Evolutionary conservation across 176 grass and related monocot species (phyloP).

Genomic region (Eremochloa ophiuroides): DNA sequence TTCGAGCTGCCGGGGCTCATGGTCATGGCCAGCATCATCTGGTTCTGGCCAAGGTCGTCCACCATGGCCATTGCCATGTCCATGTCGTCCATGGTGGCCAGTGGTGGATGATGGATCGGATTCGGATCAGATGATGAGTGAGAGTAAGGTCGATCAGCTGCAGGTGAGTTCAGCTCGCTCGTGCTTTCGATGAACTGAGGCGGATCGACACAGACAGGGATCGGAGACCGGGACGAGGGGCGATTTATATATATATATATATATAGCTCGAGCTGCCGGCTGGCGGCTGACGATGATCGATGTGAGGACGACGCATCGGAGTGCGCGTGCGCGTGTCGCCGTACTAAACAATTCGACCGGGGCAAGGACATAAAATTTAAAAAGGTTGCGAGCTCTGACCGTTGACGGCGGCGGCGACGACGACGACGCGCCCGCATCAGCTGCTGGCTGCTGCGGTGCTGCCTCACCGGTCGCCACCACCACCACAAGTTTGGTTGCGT

Average conservation of each 20-base stretch:
- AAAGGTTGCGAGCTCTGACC: conserved; percentile 20
- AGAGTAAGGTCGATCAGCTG: neutral
- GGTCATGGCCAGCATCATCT: neutral
- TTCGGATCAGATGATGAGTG: neutral
- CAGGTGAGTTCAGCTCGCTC: no score
- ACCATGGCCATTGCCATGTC: neutral
- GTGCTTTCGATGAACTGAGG: no score
- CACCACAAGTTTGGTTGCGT: neutral
- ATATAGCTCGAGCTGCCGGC: neutral
- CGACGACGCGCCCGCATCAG: neutral
- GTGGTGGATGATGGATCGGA: neutral
- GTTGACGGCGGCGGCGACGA: conserved; percentile 6
- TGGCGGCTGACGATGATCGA: no score
- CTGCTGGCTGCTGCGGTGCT: neutral
- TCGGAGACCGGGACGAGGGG: no score
- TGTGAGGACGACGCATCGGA: neutral
- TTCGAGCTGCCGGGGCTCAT: neutral
- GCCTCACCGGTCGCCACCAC: neutral
- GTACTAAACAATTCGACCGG: conserved; percentile 1
- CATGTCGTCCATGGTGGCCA: neutral
- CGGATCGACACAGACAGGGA: no score
- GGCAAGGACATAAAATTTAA: neutral
- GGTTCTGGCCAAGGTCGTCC: conserved; percentile 9
- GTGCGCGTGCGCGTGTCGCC: neutral
- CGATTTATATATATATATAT: no score